Percentiles rank a stretch among this genome's conserved stretches.
Conservation (phyloP, 2,329 filamentous ascomycete species). For the Calonectria pseudoturangicola region DNA sequence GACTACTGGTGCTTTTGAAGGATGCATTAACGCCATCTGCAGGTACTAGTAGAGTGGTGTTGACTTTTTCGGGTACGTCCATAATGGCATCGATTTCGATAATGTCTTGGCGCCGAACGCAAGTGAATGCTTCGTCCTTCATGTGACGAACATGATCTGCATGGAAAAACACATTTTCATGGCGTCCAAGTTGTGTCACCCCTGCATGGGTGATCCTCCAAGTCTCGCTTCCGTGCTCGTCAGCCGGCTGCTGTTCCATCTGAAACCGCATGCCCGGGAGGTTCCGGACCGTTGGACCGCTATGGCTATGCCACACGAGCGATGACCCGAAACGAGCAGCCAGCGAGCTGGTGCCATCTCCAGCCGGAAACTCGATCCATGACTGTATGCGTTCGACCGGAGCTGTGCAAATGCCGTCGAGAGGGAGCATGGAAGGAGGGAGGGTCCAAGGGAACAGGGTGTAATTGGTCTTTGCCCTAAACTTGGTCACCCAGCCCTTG, state of each 20-base stretch:
- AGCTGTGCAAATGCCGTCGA: slow-evolving; percentile 84
- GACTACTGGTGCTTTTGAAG: slow-evolving; percentile 29
- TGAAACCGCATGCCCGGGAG: slow-evolving; percentile 77
- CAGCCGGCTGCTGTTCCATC: slow-evolving; percentile 78
- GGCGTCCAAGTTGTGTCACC: slow-evolving; percentile 86
- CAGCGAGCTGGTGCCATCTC: slow-evolving; percentile 60
- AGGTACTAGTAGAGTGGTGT: slow-evolving; percentile 49
- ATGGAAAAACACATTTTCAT: slow-evolving; percentile 89
- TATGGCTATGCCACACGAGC: slow-evolving; percentile 59
- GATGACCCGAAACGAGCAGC: slow-evolving; percentile 58
- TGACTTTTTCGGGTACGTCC: slow-evolving; percentile 52
- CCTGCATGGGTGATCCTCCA: slow-evolving; percentile 89
- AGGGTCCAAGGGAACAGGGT: slow-evolving; percentile 96
- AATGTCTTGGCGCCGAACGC: slow-evolving; percentile 82
- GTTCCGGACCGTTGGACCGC: slow-evolving; percentile 68
- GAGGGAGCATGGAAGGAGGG: slow-evolving; percentile 82
- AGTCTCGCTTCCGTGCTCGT: slow-evolving; percentile 62
- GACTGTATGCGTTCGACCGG: slow-evolving; percentile 84
- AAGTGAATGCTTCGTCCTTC: slow-evolving; percentile 88
- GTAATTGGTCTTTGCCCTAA: slow-evolving; percentile 81
- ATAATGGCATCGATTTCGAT: slow-evolving; percentile 82
- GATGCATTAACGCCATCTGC: slow-evolving; percentile 45
- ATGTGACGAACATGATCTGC: slow-evolving; percentile 85
- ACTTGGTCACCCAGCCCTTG: slow-evolving; percentile 63
- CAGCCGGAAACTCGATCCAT: slow-evolving; percentile 76